A percentile compares a stretch with the other conserved stretches of the same genome.
phyloP scores from a whole-genome alignment of 2,329 filamentous ascomycete genomes.

The Diaporthe australafricana region DNA sequence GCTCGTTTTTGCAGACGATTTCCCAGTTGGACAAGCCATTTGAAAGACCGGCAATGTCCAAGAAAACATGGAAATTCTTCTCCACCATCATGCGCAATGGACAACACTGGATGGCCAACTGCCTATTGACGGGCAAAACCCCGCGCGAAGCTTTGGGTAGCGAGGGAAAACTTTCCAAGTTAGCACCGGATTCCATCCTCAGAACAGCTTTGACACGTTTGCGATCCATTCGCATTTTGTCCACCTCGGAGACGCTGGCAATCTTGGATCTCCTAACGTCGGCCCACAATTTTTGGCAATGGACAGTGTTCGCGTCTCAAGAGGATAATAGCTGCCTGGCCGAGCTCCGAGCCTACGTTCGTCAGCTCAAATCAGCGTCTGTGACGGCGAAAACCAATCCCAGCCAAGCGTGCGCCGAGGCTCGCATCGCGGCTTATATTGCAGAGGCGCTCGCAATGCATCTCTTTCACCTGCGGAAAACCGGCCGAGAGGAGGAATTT shows the following conservation, averaged over 20 bases:
- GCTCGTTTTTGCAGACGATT: constrained; percentile 84
- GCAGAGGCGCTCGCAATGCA: constrained; percentile 93
- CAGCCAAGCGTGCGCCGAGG: constrained; percentile 69
- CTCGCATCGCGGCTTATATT: constrained; percentile 81
- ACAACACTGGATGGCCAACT: constrained; percentile 97
- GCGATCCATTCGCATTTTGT: constrained; percentile 71
- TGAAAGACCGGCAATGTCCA: constrained; percentile 71
- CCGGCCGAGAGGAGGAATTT: constrained; percentile 72
- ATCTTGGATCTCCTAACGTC: constrained; percentile 89
- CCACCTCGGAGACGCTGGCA: constrained; percentile 75
- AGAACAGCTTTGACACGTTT: constrained; percentile 79
- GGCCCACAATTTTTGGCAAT: constrained; percentile 95
- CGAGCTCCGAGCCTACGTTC: constrained; percentile 77
- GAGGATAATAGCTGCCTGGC: constrained; percentile 80
- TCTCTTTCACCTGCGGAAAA: constrained; percentile 85
- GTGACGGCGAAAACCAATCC: constrained; percentile 66
- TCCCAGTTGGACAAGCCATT: constrained; percentile 83
- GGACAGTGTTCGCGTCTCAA: constrained; percentile 85
- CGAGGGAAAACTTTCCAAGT: constrained; percentile 62
- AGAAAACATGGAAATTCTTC: constrained; percentile 85
- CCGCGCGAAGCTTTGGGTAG: constrained; percentile 79
- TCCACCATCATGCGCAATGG: constrained; percentile 87
- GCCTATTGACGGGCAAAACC: constrained; percentile 87
- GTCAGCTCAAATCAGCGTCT: constrained; percentile 63
- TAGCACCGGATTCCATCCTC: constrained; percentile 74